These are phyloP conservation scores for Corrigiola litoralis DNA, from an alignment of 179 eudicot genomes.

Conservation along the genomic window DNA sequence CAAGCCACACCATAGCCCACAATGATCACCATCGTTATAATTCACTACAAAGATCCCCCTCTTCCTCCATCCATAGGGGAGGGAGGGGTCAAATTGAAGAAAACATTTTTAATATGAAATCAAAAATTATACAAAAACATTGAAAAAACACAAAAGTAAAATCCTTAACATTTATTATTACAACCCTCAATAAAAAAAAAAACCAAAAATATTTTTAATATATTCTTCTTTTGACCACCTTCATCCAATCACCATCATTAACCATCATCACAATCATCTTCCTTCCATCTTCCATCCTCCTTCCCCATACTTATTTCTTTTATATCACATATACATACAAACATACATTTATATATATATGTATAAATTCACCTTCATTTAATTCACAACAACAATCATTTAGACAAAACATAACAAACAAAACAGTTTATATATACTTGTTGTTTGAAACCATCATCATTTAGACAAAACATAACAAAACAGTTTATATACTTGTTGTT, in stretches of 20 bases:
- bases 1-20: background rate
- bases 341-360: constrained; percentile 2
- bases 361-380: background rate
- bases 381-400: background rate
- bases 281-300: constrained; percentile 28
- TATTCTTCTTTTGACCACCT: constrained; percentile 20
- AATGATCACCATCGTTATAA: background rate
- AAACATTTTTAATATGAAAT: background rate
- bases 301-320: background rate
- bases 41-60: background rate
- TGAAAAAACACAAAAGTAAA: background rate
- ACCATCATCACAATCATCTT: constrained; percentile 45
- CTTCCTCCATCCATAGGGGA: background rate
- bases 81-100: background rate
- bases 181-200: background rate
- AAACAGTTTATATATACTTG: background rate
- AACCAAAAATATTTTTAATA: constrained; percentile 9
- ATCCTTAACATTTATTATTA: background rate
- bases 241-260: background rate
- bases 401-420: background rate
- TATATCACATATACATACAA: background rate
- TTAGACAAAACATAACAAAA: no score
- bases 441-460: no score
- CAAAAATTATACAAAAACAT: background rate
- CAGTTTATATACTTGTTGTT: no score